Evolutionary conservation across 805 yeast genomes (phyloP), one percentile per base, ranked within the genome.

Genomic region (Blastobotrys peoriensis): DNA sequence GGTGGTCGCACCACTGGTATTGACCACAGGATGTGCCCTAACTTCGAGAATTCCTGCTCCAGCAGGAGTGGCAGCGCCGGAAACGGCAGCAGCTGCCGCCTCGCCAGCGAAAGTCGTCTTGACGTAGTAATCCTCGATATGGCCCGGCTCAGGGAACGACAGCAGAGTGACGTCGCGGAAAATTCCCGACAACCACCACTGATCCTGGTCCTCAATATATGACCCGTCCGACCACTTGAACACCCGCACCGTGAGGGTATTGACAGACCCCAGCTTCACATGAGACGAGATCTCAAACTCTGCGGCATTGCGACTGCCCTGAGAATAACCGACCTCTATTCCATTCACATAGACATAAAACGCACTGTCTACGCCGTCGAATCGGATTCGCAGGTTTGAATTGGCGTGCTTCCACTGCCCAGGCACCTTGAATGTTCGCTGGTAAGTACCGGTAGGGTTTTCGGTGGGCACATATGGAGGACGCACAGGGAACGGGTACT

Each of bases 151-250:
- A 27, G 47, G 39, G 45, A 55, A 60, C 2, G 57, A 53, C 16
- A 64, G 47, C 9, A 63, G 37, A 35, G 58, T 55, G 3, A 66
- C 70, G 50, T 66, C 69, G 37, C 70, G 54, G 51, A 60, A 66
- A 5, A 66, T 66, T 13, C 70, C 70, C 33, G 67, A 63, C 30
- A 66, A 46, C 67, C 69, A 64, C 68, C 69, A 66, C 52, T 63
- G 67, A 47, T 66, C 70, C 48, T 66, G 70, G 46, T 65, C 70
- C 45, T 64, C 68, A 30, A 64, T 57, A 43, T 63, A 63, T 22
- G 61, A 46, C 3, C 65, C 63, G 27, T 57, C 58, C 8, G 63
- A 57, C 61, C 65, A 65, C 49, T 63, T 65, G 36, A 56, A 59
- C 4, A 65, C 68, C 22, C 60, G 54, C 5, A 61, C 64, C 34